A percentile compares a stretch with the other conserved stretches of the same genome.
Conservation (phyloP, 2,329 filamentous ascomycete genomes). For the Monilinia fructicola region DNA sequence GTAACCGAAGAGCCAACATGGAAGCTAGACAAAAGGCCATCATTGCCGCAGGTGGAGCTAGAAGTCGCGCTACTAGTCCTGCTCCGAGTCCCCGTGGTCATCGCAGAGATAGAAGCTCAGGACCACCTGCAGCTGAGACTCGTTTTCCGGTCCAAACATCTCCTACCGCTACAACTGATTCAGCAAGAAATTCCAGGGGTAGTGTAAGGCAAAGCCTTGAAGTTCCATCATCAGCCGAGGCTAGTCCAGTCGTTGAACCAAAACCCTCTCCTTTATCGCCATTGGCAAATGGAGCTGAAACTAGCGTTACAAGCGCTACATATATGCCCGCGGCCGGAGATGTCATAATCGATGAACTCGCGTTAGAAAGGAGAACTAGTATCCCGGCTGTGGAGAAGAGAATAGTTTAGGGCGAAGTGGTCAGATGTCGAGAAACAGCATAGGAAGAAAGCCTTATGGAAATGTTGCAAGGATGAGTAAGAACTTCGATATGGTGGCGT, state of each 20-base stretch:
- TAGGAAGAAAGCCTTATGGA: slow-evolving; percentile 17
- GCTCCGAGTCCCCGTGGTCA: slow-evolving; percentile 62
- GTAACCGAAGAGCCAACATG: slow-evolving; percentile 88
- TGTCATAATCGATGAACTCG: slow-evolving; percentile 25
- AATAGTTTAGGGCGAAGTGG: slow-evolving; percentile 56
- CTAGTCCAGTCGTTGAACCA: slow-evolving; percentile 29
- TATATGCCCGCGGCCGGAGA: slow-evolving; percentile 38
- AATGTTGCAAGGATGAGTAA: slow-evolving; percentile 21
- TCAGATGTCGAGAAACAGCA: slow-evolving; percentile 12
- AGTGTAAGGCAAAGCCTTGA: slow-evolving; percentile 68
- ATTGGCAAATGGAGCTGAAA: slow-evolving; percentile 34
- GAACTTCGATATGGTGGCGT: slow-evolving; percentile 10
- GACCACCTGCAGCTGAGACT: slow-evolving; percentile 67
- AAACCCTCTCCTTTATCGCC: slow-evolving; percentile 28
- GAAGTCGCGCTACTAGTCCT: slow-evolving; percentile 74
- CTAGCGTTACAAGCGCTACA: slow-evolving; percentile 35
- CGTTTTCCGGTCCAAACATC: slow-evolving; percentile 79
- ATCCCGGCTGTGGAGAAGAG: slow-evolving; percentile 52
- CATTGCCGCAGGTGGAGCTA: slow-evolving; percentile 56
- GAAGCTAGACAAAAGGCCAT: slow-evolving; percentile 87
- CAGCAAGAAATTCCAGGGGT: slow-evolving; percentile 39
- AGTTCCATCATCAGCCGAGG: slow-evolving; percentile 56
- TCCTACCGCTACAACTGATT: slow-evolving; percentile 54
- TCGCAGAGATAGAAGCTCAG: slow-evolving; percentile 76
- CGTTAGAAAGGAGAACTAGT: slow-evolving; percentile 38